Conservation (phyloP, 208 protist species). For the Acanthamoeba triangularis region DNA sequence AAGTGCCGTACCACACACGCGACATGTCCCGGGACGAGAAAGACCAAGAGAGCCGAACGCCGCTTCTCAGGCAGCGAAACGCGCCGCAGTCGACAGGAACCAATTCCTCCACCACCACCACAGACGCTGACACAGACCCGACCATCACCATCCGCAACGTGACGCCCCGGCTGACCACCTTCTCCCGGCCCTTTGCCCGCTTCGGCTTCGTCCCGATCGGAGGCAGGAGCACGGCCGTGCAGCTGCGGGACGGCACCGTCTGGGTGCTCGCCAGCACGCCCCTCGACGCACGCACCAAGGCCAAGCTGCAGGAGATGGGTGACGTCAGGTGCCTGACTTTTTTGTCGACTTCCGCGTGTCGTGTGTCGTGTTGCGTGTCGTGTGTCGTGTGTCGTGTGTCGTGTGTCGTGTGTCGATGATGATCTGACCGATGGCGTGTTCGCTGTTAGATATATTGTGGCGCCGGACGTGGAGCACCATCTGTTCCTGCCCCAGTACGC, state of each 20-base stretch:
- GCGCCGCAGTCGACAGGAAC: not conserved
- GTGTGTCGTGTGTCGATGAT: too few relatives aligned
- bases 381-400: too few relatives aligned
- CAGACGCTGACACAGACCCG: not conserved
- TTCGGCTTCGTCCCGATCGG: not conserved
- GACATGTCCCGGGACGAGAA: not conserved
- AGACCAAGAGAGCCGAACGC: not conserved
- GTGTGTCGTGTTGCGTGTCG: too few relatives aligned
- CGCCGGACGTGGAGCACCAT: not conserved
- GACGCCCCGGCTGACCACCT: not conserved
- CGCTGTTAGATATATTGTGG: not conserved
- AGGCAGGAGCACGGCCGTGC: not conserved
- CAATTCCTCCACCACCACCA: not conserved
- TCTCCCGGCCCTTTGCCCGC: not conserved
- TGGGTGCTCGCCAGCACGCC: not conserved
- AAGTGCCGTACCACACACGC: not conserved
- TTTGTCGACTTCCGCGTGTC: too few relatives aligned
- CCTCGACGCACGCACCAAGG: not conserved
- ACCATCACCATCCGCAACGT: not conserved
- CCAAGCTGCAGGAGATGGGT: conserved; percentile 1
- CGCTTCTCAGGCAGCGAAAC: not conserved
- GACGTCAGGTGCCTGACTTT: not conserved
- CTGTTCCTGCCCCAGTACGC: not conserved
- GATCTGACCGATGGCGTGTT: too few relatives aligned
- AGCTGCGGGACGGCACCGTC: not conserved